phyloP scores from a whole-genome alignment of 768 basidiomycete genomes.

The Lentinus brumalis region DNA sequence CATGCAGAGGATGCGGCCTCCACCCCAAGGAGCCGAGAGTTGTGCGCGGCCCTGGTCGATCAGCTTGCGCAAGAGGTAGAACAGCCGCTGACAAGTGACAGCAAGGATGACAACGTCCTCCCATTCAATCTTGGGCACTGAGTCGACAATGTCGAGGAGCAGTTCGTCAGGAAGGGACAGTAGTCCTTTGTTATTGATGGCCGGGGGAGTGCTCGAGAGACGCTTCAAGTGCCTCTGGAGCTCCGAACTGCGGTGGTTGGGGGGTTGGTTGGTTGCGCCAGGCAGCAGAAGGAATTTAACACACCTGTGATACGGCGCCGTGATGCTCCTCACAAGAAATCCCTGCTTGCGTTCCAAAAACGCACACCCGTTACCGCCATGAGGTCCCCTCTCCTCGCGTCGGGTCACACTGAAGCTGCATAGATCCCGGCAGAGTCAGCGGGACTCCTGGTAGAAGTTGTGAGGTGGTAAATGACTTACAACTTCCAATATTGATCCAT shows the following conservation, averaged over 20 bases:
- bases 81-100: slow-evolving; percentile 33
- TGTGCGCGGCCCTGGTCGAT: background rate
- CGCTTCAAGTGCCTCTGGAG: background rate
- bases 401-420: background rate
- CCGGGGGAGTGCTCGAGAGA: background rate
- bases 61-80: background rate
- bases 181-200: slow-evolving; percentile 22
- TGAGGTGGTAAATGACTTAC: too few relatives aligned
- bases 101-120: slow-evolving; percentile 61
- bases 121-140: slow-evolving; percentile 52
- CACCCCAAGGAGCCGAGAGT: slow-evolving; percentile 6
- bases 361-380: background rate
- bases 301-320: background rate
- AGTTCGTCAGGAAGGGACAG: slow-evolving; percentile 30
- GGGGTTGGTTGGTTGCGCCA: too few relatives aligned
- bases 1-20: slow-evolving; percentile 58
- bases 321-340: background rate
- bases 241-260: background rate
- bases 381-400: background rate
- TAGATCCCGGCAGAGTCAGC: too few relatives aligned
- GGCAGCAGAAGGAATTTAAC: slow-evolving; percentile 51
- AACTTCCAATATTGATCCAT: too few relatives aligned
- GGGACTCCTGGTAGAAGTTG: too few relatives aligned
- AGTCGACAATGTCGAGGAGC: slow-evolving; percentile 31
- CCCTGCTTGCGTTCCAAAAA: background rate